A percentile compares a stretch with the other conserved stretches of the same genome.
phyloP scores from a whole-genome alignment of 2,329 filamentous ascomycete species.

The Cladophialophora bantiana region DNA sequence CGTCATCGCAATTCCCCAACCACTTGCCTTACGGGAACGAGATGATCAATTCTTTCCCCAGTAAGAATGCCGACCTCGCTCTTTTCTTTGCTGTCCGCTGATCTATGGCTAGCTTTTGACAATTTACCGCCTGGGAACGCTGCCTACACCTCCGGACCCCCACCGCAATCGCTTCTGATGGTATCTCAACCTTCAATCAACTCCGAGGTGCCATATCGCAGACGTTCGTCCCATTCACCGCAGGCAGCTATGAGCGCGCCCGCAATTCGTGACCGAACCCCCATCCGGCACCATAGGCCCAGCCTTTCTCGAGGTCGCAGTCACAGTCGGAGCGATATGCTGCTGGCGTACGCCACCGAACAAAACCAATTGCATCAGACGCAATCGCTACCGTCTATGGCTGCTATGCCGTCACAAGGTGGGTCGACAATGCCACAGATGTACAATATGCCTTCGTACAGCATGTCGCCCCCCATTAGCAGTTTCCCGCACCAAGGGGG shows the following conservation, averaged over 20 bases:
- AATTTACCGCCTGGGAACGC: conserved; percentile 16
- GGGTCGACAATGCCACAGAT: conserved; percentile 26
- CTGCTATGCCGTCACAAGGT: conserved; percentile 27
- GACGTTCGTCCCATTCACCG: conserved; percentile 32
- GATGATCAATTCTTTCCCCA: conserved; percentile 21
- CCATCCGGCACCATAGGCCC: conserved; percentile 37
- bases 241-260: conserved; percentile 21
- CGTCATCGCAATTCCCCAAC: conserved; percentile 24
- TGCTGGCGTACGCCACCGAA: conserved; percentile 37
- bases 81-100: conserved; percentile 13
- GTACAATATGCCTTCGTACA: conserved; percentile 31
- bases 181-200: conserved; percentile 23
- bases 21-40: conserved; percentile 30
- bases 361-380: conserved; percentile 32
- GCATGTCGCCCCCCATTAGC: conserved; percentile 26
- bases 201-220: conserved; percentile 26
- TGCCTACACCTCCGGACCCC: conserved; percentile 23
- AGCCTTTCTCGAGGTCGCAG: conserved; percentile 33
- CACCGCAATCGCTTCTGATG: conserved; percentile 28
- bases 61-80: conserved; percentile 8
- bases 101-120: conserved; percentile 25
- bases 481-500: conserved; percentile 26
- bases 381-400: conserved; percentile 32
- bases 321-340: conserved; percentile 36
- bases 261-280: conserved; percentile 35